Base-by-base conservation (phyloP, 805 yeast species). In the Candida verbasci region DNA sequence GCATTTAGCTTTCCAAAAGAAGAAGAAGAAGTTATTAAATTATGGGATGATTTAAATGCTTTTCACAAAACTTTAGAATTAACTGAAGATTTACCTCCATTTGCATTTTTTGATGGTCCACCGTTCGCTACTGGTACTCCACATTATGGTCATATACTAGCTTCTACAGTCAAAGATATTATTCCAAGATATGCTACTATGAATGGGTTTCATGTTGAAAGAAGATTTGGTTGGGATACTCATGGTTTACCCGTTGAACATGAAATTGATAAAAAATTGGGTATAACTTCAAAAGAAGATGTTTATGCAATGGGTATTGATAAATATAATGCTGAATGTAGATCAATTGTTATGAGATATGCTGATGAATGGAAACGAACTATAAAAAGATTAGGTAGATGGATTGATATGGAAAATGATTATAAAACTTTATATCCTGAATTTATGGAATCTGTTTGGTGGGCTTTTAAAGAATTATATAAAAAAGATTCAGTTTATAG, bases 41-140 rank as follows among this genome's bases (percentile, higher is more conserved):
- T 72, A 53, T 93, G 99, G 99, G 75, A 83, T 38, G 94, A 88
- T 46, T 76, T 87, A 50, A 83, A 88, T 59, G 98, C 98, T n/a
- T 93, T 93, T 71, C 87, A 86, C 46, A 81, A 85, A 29, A 79
- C 94, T 21, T 60, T 87, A 46, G 80, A 89, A 57, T 70, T 88
- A 49, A 85, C 94, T 30, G 74, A 91, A 58, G 97, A 78, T 38
- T 77, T 79, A 48, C 93, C 95, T 24, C 83, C 81, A 41, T 93
- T 89, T 61, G 78, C 96, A 25, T 93, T 93, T 62, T 93, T 85
- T 56, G 99, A 93, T 67, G 99, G 99, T 20, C 99, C 99, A 7
- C 99, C 99, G 50, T 93, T 93, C 64, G 99, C 99, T 40, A 93
- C 98, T 2, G 98, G 98, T 55, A 86, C 97, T 24, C 99, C 99